Evolutionary conservation across 2,329 filamentous ascomycete species (phyloP), one percentile per base, ranked within the genome.

Genomic region (Ramularia collo-cygni): DNA sequence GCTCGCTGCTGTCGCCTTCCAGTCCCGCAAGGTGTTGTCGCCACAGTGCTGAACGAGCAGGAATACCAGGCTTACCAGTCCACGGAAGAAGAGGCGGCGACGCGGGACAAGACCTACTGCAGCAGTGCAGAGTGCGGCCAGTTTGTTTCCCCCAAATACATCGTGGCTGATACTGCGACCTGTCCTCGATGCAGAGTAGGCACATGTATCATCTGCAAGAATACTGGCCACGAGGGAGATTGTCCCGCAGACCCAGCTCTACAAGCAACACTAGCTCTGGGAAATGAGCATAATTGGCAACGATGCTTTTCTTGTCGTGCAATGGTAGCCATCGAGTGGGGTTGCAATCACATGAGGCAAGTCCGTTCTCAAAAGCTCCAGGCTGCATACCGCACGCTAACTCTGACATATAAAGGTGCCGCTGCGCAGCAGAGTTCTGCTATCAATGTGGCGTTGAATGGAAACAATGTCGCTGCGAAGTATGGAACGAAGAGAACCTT

Each of bases 261-360:
- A 4, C 34, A 36, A 27, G 34, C 13, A 12, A 36, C 34, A 4
- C 18, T 36, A 14, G 17, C 8, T 13, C 18, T 36, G 9, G 17
- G 17, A 5, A 36, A 9, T 5, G 21, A 36, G 18, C 4, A n/a
- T 10, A 6, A 15, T 13, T 36, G 21, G 34, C 34, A 16, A 14
- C 34, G 34, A 24, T 36, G 34, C 21, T 36, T 36, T 16, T 36
- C 34, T 12, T 36, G 34, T 15, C 21, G 14, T 26, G 34, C 34
- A 27, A 4, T 36, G 21, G 34, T 36, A 12, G 5, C 34, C n/a
- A 36, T 36, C 15, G 34, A 24, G 4, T n/a, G 5, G 4, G 34
- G 34, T 5, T 36, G 34, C 18, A 36, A 36, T 13, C 21, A 36
- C 34, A 27, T 36, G 21, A 36, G 5, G 34, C 8, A 36, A 36